Evolutionary conservation across 73 alveolate genomes (phyloP).

Genomic region (Effrenium voratum): DNA sequence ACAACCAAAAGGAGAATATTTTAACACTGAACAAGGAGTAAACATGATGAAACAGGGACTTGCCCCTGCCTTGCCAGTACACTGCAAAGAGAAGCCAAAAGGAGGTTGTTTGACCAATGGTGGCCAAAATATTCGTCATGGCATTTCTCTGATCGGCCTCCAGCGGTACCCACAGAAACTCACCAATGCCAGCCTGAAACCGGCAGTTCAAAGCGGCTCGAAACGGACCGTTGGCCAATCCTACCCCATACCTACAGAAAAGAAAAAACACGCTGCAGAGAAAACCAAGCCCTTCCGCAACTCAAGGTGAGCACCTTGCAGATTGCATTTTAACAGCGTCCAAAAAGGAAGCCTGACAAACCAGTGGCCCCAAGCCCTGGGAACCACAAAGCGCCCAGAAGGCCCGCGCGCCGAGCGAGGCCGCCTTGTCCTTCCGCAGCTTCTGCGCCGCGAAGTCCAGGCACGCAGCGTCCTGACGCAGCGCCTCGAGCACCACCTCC

Average conservation of each 20-base stretch:
- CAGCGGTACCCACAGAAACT: background rate
- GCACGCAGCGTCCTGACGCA: background rate
- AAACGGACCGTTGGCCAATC: background rate
- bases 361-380: no score
- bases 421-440: background rate
- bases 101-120: no score
- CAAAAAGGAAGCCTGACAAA: background rate
- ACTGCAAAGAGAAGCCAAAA: no score
- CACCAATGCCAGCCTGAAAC: background rate
- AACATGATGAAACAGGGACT: no score
- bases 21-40: no score
- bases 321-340: background rate
- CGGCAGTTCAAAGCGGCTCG: background rate
- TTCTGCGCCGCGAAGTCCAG: conserved; percentile 7
- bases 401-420: background rate
- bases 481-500: background rate
- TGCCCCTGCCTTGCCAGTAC: no score
- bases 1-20: no score
- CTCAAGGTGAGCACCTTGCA: background rate
- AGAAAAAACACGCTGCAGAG: background rate
- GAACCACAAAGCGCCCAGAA: background rate
- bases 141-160: background rate
- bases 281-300: background rate
- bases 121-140: no score
- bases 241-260: background rate